phyloP scores from a whole-genome alignment of 805 yeast species.

The Lachancea mirantina region DNA sequence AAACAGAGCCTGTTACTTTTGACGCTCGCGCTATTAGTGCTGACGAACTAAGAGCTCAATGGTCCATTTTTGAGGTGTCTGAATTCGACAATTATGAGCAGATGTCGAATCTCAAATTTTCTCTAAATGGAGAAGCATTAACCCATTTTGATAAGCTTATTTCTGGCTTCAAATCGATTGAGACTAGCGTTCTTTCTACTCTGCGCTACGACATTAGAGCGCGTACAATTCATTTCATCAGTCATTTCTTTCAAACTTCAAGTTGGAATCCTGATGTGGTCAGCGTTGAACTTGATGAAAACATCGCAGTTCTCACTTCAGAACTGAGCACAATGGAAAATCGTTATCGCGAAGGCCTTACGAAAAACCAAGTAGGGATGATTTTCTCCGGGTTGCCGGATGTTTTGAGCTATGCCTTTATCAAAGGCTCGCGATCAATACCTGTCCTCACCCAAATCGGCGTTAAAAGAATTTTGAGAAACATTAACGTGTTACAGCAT shows the following conservation, averaged over 20 bases:
- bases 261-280: constrained; percentile 28
- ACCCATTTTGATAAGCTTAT: constrained; percentile 16
- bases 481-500: constrained; percentile 28
- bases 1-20: constrained; percentile 15
- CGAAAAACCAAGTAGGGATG: constrained; percentile 14
- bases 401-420: constrained; percentile 18
- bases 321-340: constrained; percentile 25
- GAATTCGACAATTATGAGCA: constrained; percentile 18
- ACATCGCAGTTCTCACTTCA: constrained; percentile 22
- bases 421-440: constrained; percentile 22
- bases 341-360: constrained; percentile 18
- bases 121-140: constrained; percentile 15
- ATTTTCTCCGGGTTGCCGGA: constrained; percentile 25
- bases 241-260: constrained; percentile 20
- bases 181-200: constrained; percentile 16
- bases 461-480: constrained; percentile 25
- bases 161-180: constrained; percentile 15
- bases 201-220: constrained; percentile 28
- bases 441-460: constrained; percentile 25
- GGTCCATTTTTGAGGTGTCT: constrained; percentile 37
- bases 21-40: constrained; percentile 6
- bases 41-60: constrained; percentile 27
- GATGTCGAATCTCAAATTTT: constrained; percentile 13
- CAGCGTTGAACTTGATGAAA: constrained; percentile 25
- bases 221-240: constrained; percentile 24